Percentiles rank a stretch among this genome's conserved stretches.
Evolutionary conservation across 441 rosid genomes (phyloP).

Genomic region (Aleurites moluccanus): DNA sequence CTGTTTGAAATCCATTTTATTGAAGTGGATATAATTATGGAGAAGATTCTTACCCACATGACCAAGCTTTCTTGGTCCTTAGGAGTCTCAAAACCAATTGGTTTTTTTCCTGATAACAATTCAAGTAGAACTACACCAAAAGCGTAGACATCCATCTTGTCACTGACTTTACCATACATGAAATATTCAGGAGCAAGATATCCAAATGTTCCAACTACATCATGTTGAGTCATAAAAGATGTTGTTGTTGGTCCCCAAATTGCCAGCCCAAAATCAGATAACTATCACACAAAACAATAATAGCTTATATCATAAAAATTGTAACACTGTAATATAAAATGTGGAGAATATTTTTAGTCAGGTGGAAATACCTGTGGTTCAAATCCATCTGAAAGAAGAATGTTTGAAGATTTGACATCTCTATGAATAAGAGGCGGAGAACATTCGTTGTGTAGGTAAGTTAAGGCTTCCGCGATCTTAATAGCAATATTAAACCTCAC

Average conservation of each 20-base stretch:
- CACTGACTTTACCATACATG: slow-evolving; percentile 89
- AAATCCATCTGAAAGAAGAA: slow-evolving; percentile 69
- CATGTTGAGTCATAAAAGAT: slow-evolving; percentile 49
- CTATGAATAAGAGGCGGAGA: slow-evolving; percentile 73
- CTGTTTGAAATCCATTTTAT: too few relatives aligned
- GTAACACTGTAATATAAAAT: neutral
- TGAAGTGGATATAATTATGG: neutral
- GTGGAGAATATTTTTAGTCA: neutral
- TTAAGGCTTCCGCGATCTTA: slow-evolving; percentile 67
- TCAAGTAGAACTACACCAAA: slow-evolving; percentile 88
- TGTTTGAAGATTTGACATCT: slow-evolving; percentile 83
- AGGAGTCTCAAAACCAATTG: slow-evolving; percentile 48
- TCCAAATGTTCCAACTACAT: slow-evolving; percentile 89
- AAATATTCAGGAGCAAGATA: slow-evolving; percentile 96
- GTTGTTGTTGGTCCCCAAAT: slow-evolving; percentile 71
- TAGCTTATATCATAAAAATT: slow-evolving; percentile 9
- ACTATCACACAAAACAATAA: slow-evolving; percentile 34
- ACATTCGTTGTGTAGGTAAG: slow-evolving; percentile 59
- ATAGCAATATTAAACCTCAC: slow-evolving; percentile 55
- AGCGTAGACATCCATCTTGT: slow-evolving; percentile 85
- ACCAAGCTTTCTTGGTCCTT: slow-evolving; percentile 79
- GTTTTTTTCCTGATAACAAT: slow-evolving; percentile 70
- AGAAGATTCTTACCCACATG: slow-evolving; percentile 70
- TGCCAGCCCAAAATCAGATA: slow-evolving; percentile 87
- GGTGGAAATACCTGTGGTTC: slow-evolving; percentile 62